Evolutionary conservation across 352 stramenopile genomes (phyloP).

Genomic region (Phytophthora pini): DNA sequence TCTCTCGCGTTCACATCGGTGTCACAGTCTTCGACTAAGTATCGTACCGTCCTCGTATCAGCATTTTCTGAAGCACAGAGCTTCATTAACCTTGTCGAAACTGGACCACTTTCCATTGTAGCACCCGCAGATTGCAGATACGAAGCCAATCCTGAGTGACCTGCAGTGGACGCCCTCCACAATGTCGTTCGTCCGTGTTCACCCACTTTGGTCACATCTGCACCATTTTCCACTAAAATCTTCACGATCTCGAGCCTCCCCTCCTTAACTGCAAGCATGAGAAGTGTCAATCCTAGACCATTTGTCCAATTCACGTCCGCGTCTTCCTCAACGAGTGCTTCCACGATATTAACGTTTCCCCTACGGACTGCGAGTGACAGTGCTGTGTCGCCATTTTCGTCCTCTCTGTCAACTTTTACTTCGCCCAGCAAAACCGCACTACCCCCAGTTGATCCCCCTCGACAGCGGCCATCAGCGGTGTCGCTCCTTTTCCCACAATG

Average conservation of each 20-base stretch:
- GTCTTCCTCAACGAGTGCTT: background rate
- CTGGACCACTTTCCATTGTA: background rate
- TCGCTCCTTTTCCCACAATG: too few species aligned
- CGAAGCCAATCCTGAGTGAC: background rate
- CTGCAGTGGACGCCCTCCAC: background rate
- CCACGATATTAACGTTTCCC: background rate
- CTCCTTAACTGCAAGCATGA: background rate
- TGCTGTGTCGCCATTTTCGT: too few species aligned
- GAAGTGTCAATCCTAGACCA: background rate
- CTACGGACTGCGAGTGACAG: too few species aligned
- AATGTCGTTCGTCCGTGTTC: background rate
- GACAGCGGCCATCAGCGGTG: too few species aligned
- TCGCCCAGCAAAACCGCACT: too few species aligned
- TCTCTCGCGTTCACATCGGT: conserved; percentile 7
- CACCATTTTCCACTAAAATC: background rate
- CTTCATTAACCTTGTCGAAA: background rate
- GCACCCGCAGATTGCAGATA: background rate
- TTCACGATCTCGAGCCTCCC: conserved; percentile 1
- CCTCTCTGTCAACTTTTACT: too few species aligned
- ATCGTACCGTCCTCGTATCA: background rate
- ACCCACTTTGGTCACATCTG: background rate
- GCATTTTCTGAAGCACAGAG: conserved; percentile 1
- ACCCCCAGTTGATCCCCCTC: too few species aligned
- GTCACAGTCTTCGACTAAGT: background rate
- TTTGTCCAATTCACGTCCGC: background rate